Evolutionary conservation across 2,329 filamentous ascomycete genomes (phyloP).

Genomic region (Sporothrix curviconia): DNA sequence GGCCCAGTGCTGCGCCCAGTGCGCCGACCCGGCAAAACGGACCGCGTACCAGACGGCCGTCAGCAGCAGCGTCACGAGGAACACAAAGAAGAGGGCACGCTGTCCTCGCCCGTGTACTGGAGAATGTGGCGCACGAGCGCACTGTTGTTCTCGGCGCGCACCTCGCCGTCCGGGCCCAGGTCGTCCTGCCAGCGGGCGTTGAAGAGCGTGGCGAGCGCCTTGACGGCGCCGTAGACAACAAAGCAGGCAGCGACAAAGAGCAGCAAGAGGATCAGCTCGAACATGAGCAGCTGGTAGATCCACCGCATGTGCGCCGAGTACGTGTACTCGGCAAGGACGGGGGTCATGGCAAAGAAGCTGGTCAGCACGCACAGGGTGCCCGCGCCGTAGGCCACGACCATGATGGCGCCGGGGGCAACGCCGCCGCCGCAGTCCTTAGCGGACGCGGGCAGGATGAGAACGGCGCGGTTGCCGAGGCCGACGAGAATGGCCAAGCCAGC

Average conservation of each 20-base stretch:
- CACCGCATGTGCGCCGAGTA: neutral
- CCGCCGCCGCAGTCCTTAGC: neutral
- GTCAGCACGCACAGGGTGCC: neutral
- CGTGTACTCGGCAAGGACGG: neutral
- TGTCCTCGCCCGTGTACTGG: neutral
- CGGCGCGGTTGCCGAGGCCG: neutral
- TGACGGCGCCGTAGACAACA: neutral
- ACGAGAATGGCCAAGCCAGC: neutral
- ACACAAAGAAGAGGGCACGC: neutral
- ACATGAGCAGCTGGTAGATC: neutral
- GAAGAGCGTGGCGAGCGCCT: neutral
- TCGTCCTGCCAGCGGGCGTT: neutral
- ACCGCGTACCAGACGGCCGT: conserved; percentile 1
- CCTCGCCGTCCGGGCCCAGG: neutral
- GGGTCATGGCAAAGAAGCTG: neutral
- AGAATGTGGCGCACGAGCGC: neutral
- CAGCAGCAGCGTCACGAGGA: neutral
- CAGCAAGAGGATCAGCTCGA: neutral
- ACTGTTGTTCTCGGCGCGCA: too few relatives aligned
- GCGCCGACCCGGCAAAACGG: conserved; percentile 4
- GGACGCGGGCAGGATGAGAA: neutral
- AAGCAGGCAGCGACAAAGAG: neutral
- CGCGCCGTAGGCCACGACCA: too few relatives aligned
- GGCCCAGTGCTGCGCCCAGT: conserved; percentile 13
- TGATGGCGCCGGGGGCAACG: neutral